Percentiles rank a stretch among this genome's conserved stretches.
Evolutionary conservation across 148 eudicot genomes (phyloP).

Genomic region (Diospyros lotus): DNA sequence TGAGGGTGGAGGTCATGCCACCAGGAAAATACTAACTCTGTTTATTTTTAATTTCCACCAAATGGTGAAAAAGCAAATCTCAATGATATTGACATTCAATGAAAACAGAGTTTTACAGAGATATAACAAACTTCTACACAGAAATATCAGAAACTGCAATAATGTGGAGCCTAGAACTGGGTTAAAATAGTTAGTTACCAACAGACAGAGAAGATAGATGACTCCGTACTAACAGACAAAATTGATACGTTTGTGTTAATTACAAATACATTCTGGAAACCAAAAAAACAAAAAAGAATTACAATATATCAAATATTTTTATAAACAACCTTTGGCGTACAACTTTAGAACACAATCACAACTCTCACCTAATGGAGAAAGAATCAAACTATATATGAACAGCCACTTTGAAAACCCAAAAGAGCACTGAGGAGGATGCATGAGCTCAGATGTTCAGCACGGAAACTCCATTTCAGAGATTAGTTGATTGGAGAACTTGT

Average conservation of each 20-base stretch:
- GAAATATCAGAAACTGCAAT: not conserved
- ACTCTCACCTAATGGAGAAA: slow-evolving; percentile 11
- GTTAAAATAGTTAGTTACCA: not conserved
- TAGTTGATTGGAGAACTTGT: slow-evolving; percentile 7
- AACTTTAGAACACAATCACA: slow-evolving; percentile 8
- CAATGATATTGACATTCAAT: not conserved
- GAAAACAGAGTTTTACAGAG: not conserved
- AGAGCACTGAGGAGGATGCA: not conserved
- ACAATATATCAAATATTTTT: not conserved
- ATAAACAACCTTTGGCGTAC: slow-evolving; percentile 6
- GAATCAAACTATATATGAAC: slow-evolving; percentile 2
- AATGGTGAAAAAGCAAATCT: not conserved
- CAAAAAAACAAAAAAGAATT: not conserved
- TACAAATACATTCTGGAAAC: not conserved
- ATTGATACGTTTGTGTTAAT: not conserved
- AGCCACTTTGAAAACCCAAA: not conserved
- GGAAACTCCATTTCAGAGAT: not conserved
- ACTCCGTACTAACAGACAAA: not conserved
- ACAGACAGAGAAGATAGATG: not conserved
- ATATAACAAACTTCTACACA: not conserved
- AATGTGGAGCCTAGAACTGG: not conserved
- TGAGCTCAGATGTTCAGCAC: not conserved
- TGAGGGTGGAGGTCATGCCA: not conserved
- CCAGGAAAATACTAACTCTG: not conserved
- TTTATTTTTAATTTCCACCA: not conserved